phyloP scores from a whole-genome alignment of 495 filamentous ascomycete species.

The Poronia punctata region DNA sequence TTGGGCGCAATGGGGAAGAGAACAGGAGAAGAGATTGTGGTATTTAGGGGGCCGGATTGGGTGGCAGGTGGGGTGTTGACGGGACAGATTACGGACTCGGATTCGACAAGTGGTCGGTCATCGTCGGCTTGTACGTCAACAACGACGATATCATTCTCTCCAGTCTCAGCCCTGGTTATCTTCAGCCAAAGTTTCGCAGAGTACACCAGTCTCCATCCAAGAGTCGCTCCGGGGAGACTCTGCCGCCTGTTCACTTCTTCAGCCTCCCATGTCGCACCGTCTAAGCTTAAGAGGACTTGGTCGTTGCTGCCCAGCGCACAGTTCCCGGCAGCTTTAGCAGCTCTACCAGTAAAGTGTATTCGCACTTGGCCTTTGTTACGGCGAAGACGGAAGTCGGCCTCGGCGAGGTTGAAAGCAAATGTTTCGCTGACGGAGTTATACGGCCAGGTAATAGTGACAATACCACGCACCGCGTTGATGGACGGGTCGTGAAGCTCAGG shows the following conservation, averaged over 20 bases:
- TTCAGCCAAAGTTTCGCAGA: conserved; percentile 50
- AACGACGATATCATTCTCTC: conserved; percentile 31
- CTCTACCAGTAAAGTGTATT: conserved; percentile 63
- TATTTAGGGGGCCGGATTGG: background rate
- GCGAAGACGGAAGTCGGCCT: conserved; percentile 81
- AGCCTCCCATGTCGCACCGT: conserved; percentile 52
- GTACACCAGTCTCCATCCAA: conserved; percentile 71
- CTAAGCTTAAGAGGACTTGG: conserved; percentile 59
- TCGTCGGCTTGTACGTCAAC: conserved; percentile 35
- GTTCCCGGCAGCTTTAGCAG: conserved; percentile 61
- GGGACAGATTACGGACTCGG: no score
- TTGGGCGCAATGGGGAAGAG: conserved; percentile 15
- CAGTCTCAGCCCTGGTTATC: conserved; percentile 41
- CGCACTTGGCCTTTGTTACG: conserved; percentile 74
- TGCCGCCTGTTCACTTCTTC: conserved; percentile 42
- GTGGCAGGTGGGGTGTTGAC: background rate
- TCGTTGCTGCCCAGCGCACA: conserved; percentile 69
- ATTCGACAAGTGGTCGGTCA: no score
- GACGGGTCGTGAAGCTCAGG: conserved; percentile 42
- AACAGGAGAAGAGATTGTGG: background rate
- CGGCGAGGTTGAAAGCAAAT: conserved; percentile 70
- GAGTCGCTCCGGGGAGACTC: conserved; percentile 55
- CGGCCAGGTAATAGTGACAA: conserved; percentile 85
- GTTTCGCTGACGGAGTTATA: conserved; percentile 70
- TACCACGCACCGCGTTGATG: conserved; percentile 41